Base-by-base conservation (phyloP, 331 rosid species). In the Prunus yedoensis region DNA sequence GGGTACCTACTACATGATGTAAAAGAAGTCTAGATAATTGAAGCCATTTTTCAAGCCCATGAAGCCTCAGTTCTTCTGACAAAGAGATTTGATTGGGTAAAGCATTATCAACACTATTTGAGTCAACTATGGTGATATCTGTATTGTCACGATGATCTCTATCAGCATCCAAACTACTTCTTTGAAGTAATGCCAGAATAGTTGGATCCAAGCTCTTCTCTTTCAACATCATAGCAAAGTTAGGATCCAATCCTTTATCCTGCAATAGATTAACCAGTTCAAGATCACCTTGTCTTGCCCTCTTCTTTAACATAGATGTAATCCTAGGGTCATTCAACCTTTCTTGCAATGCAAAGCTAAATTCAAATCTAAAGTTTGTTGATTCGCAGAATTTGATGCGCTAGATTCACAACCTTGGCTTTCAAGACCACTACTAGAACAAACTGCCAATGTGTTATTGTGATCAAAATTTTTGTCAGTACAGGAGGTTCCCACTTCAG, bases 201-300 rank as follows among this genome's bases (percentile, higher is more conserved):
- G 99, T 95, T 69, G 99, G 99, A 84, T 95, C 99, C 84, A 95
- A 88, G 86, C 87, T 90, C 88, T 89, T 95, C 85, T 95, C 99
- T 84, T 92, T 95, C 80, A 95, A 83, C 99, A 95, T 95, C 99
- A 95, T 83, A 71, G 94, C 99, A 87, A 95, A 95, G 91, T 95
- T 95, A 23, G 99, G 99, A 87, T 95, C 99, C 87, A 95, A 78
- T 60, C 99, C 99, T 84, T 95, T 95, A 88, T 95, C 93, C 74
- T 95, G 94, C 82, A 95, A 86, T 71, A 95, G 86, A 82, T 85
- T 86, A 64, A 92, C 90, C 52, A 95, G 82, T 66, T 92, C 99
- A 60, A 72, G 86, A 81, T 95, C 98, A 70, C 98, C 97, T 76
- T 88, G 94, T 75, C 96, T 89, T 61, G 89, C 82, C 67, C 90